Base-by-base conservation (phyloP, 257 asterid species). In the Przewalskia tangutica region DNA sequence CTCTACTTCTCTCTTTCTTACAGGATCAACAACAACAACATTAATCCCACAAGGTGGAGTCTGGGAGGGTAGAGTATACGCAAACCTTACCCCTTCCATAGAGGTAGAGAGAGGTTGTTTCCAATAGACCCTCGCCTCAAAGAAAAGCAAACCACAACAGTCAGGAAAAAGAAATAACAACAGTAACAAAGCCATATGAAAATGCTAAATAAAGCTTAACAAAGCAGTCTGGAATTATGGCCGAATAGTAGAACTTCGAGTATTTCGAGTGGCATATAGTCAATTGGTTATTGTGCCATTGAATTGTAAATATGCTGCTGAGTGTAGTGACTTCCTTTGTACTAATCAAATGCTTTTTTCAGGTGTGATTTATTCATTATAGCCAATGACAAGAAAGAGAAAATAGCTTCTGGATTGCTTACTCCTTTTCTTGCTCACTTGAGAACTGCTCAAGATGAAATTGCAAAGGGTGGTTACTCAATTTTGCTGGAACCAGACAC, bases 361-460 rank as follows among this genome's bases (percentile, higher is more conserved):
- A 89, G 92, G 88, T 89, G 92, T 79, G 98, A 94, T 88, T 90
- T 96, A 87, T 86, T 90, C 78, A 90, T 96, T 58, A 89, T 89
- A 83, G 92, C 99, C 48, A 90, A 91, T 84, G 99, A 88, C 81
- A 94, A 93, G 90, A 91, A 92, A 86, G 99, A 96, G 90, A 96
- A 92, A 90, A 87, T 94, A 80, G 99, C 98, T 62, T 88, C 98
- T 4, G 98, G 99, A 83, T 90, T 96, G 92, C 86, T 96, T 77
- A 92, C 87, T 88, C 99, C 99, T 36, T 96, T 96, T 86, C 93
- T 96, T 66, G 92, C 97, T 8, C 98, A 94, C 86, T 90, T 94
- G 85, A 93, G 91, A 88, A 84, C 93, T 85, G 99, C 98, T 75
- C 97, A 90, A 85, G 95, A 96, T 84, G 97, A 96, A 86, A 86